These are phyloP conservation scores for Malus hybrid DNA, from an alignment of 331 rosid genomes.

Conservation along the genomic window DNA sequence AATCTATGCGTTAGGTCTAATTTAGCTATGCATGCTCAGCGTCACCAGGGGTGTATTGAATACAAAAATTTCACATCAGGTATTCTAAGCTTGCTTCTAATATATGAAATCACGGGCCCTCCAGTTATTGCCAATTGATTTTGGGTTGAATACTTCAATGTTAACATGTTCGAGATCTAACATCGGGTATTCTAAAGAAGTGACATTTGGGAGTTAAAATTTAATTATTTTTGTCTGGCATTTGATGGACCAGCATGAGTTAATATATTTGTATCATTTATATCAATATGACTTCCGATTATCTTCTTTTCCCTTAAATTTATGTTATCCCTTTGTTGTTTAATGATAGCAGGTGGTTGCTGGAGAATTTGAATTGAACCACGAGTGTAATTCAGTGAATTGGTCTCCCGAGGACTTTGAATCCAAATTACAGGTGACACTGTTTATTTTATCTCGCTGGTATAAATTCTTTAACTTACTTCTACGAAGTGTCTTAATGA, in stretches of 20 bases:
- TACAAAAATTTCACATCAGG: not conserved
- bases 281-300: not conserved
- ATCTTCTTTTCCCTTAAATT: not conserved
- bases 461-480: not conserved
- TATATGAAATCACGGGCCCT: not conserved
- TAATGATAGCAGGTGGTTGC: constrained; percentile 75
- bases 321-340: not conserved
- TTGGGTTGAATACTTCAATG: not conserved
- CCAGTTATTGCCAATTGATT: not conserved
- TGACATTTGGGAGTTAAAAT: not conserved
- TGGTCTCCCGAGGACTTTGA: constrained; percentile 99
- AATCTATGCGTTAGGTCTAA: not conserved
- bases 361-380: constrained; percentile 95
- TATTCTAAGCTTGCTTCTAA: not conserved
- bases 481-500: not conserved
- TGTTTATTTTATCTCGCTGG: not conserved
- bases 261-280: too few relatives aligned
- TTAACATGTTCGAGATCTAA: not conserved
- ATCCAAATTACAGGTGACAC: constrained; percentile 83
- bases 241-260: too few relatives aligned
- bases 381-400: constrained; percentile 83
- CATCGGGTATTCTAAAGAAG: not conserved
- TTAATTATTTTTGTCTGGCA: not conserved
- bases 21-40: not conserved
- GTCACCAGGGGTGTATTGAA: not conserved